A percentile compares a stretch with the other conserved stretches of the same genome.
Conservation (phyloP, 2,329 filamentous ascomycete species). For the Periconia macrospinosa region DNA sequence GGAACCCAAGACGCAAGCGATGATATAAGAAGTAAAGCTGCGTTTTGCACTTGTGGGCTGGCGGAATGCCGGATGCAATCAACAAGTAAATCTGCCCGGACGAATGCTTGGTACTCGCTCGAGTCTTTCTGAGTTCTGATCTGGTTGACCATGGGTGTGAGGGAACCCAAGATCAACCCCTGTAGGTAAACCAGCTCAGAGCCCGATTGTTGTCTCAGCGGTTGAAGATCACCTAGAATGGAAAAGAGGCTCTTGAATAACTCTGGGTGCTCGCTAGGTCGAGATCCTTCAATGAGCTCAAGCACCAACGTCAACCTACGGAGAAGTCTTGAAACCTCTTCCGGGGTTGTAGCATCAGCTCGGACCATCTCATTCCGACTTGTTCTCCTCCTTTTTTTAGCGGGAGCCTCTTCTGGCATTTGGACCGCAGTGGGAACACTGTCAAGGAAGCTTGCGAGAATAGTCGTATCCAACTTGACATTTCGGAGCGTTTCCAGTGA, state of each 20-base stretch:
- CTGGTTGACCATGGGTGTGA: conserved; percentile 80
- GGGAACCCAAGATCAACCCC: conserved; percentile 77
- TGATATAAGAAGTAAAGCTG: conserved; percentile 84
- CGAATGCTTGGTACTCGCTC: conserved; percentile 74
- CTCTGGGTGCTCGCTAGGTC: conserved; percentile 72
- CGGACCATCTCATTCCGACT: conserved; percentile 71
- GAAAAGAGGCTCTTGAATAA: conserved; percentile 80
- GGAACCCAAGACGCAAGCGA: conserved; percentile 84
- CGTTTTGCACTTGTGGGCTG: conserved; percentile 91
- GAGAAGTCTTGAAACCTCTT: conserved; percentile 68
- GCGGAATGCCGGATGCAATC: conserved; percentile 91
- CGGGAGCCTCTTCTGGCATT: conserved; percentile 70
- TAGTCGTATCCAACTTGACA: conserved; percentile 72
- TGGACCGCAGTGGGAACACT: conserved; percentile 73
- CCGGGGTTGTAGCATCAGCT: conserved; percentile 63
- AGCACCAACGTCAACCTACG: conserved; percentile 82
- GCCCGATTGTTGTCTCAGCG: conserved; percentile 76
- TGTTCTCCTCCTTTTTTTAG: conserved; percentile 77
- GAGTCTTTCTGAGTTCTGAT: conserved; percentile 60
- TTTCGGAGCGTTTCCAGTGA: conserved; percentile 73
- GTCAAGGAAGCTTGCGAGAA: conserved; percentile 72
- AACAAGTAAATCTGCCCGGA: conserved; percentile 87
- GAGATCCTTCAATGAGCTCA: conserved; percentile 82
- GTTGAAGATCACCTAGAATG: conserved; percentile 82
- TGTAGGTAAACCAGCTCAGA: conserved; percentile 91